Evolutionary conservation across 1,139 yeast species (phyloP).

Genomic region (Eremothecium gossypii): DNA sequence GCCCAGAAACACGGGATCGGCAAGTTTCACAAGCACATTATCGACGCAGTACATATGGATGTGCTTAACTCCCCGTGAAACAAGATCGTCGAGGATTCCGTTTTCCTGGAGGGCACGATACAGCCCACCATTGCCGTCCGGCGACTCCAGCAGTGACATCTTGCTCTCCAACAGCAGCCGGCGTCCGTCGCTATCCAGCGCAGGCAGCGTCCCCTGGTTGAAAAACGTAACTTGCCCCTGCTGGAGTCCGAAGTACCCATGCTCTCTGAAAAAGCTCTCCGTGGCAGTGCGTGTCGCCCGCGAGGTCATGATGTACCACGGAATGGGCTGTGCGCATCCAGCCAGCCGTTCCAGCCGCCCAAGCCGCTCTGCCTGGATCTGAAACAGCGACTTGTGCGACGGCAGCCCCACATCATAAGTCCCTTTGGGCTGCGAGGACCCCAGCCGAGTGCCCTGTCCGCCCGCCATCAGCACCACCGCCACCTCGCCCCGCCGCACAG

Average conservation of each 20-base stretch:
- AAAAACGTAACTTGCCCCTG: constrained; percentile 60
- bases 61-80: constrained; percentile 67
- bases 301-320: constrained; percentile 95
- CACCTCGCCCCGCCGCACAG: constrained; percentile 63
- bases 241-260: constrained; percentile 64
- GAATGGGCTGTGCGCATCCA: constrained; percentile 35
- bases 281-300: constrained; percentile 78
- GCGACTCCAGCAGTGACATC: constrained; percentile 64
- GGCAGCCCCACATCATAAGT: constrained; percentile 85
- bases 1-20: constrained; percentile 90
- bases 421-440: constrained; percentile 86
- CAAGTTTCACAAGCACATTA: constrained; percentile 83
- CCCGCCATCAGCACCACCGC: constrained; percentile 94
- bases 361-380: constrained; percentile 86
- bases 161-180: constrained; percentile 56
- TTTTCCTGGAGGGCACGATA: constrained; percentile 71
- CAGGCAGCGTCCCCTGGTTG: constrained; percentile 93
- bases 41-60: constrained; percentile 97
- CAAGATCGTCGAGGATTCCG: constrained; percentile 60
- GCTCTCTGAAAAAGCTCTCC: constrained; percentile 53
- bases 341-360: constrained; percentile 54
- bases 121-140: constrained; percentile 97
- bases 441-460: constrained; percentile 94
- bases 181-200: constrained; percentile 62
- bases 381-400: constrained; percentile 74